Percentiles rank a stretch among this genome's conserved stretches.
These are phyloP conservation scores for Chlorella sp. DNA, from an alignment of 139 green algal genomes.

Conservation along the genomic window DNA sequence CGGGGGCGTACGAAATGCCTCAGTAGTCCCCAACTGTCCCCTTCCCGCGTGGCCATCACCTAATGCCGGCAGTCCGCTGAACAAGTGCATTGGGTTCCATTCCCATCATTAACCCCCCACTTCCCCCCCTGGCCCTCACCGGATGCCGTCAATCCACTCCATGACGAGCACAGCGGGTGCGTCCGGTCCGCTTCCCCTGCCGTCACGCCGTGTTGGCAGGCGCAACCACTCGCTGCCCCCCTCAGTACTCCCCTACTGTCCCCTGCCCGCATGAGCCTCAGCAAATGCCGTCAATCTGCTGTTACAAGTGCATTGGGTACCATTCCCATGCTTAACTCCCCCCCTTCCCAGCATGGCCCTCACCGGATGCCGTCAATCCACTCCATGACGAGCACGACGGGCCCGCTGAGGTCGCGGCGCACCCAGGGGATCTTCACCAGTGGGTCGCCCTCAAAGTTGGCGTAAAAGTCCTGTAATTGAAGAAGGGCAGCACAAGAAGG, in stretches of 20 bases:
- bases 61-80: no score
- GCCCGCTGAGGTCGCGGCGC: constrained; percentile 80
- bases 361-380: constrained; percentile 98
- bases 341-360: constrained; percentile 31
- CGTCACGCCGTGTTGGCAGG: no score
- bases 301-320: no score
- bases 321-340: not conserved
- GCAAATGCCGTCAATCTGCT: no score
- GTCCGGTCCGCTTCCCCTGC: no score
- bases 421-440: constrained; percentile 98
- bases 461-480: constrained; percentile 80
- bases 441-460: constrained; percentile 92
- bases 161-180: constrained; percentile 97
- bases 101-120: not conserved
- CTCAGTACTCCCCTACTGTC: no score
- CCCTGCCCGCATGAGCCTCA: no score
- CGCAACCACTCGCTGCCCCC: no score
- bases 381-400: constrained; percentile 95
- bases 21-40: no score
- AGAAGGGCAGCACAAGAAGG: not conserved
- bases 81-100: no score
- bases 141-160: constrained; percentile 99
- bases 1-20: no score
- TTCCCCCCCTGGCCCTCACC: constrained; percentile 70
- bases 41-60: no score